Base-by-base conservation (phyloP, 2,329 filamentous ascomycete genomes). In the Scedosporium dehoogii region DNA sequence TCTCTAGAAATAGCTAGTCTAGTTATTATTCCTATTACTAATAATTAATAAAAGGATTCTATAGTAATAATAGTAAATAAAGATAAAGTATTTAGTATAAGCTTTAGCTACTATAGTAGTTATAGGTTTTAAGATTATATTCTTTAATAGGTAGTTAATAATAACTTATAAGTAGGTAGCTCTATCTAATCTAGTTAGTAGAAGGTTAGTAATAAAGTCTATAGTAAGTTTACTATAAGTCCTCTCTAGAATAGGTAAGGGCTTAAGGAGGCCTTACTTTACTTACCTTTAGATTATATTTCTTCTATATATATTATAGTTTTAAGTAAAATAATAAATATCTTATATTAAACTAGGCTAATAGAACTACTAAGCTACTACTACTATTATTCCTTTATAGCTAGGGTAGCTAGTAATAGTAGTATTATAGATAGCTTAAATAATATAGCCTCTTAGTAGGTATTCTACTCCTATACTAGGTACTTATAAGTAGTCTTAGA, bases 241-340 rank as follows among this genome's bases (percentile, higher is more conserved):
- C 41, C 6, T 44, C 6, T 44, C 7, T 44, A 44, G 6, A 44
- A n/a, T 44, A 44, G 7, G 5, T 44, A 44, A 44, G 7, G 6
- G n/a, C 6, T 44, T 44, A 44, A 44, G 6, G 7, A 44, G n/a
- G 12, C 6, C 6, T 44, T 44, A 44, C 25, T 44, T 44, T 44
- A 44, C 7, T 44, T 44, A 44, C 6, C 6, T 44, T n/a, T 44
- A 44, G 6, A 44, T 44, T 14, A 44, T 44, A 14, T 44, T 44
- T 44, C n/a, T 44, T 44, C 81, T 44, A 44, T 44, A 44, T 44
- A 14, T 44, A 44, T 44, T 44, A 44, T 44, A 44, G 7, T 55
- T 55, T 44, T 12, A 44, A 44, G 41, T 12, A 44, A 44, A 27
- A 3, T 27, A 27, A 5, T 27, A 27, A 5, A 27, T 27, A 27